phyloP scores from a whole-genome alignment of 192 early-diverging fungal genomes.

The Mortierella hygrophila region DNA sequence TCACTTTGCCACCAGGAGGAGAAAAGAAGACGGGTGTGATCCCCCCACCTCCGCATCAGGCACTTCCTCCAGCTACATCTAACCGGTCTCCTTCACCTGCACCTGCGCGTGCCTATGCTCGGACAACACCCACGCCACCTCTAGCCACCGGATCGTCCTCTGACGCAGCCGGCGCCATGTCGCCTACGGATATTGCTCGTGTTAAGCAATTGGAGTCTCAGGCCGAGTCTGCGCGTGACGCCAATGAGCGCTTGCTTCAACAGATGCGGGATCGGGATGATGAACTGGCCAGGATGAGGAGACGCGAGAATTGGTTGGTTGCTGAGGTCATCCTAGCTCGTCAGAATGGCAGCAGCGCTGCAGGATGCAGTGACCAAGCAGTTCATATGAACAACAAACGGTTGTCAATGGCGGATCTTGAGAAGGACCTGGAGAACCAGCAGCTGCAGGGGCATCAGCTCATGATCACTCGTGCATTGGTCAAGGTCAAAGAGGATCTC shows the following conservation, averaged over 20 bases:
- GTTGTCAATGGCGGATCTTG: conserved; percentile 38
- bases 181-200: conserved; percentile 1
- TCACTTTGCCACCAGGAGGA: not conserved
- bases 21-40: not conserved
- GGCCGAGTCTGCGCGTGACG: conserved; percentile 14
- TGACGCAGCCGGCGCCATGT: not conserved
- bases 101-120: not conserved
- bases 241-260: conserved; percentile 4
- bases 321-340: conserved; percentile 41
- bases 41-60: not conserved
- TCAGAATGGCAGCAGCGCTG: not conserved
- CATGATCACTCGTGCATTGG: conserved; percentile 58
- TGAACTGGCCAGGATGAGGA: conserved; percentile 19
- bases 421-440: conserved; percentile 45
- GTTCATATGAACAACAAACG: conserved; percentile 12
- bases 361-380: not conserved
- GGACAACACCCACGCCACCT: conserved; percentile 1
- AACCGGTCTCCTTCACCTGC: conserved; percentile 27
- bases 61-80: conserved; percentile 8
- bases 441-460: conserved; percentile 57
- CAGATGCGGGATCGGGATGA: conserved; percentile 38
- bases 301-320: conserved; percentile 48
- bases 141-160: not conserved
- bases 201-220: conserved; percentile 23
- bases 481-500: conserved; percentile 64